Evolutionary conservation across 257 asterid species (phyloP).

Genomic region (Nicotiana otophora): DNA sequence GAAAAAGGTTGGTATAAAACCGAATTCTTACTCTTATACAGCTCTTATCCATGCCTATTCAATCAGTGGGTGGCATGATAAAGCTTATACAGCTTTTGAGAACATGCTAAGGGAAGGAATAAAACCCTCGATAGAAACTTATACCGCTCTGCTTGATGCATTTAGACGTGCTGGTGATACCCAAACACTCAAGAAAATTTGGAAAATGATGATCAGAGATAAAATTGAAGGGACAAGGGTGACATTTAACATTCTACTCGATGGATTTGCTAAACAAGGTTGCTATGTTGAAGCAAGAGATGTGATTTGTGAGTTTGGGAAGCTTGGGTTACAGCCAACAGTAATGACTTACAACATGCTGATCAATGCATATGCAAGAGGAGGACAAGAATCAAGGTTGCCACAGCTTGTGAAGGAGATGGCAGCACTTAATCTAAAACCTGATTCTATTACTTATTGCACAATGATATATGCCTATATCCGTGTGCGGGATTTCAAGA

Average conservation of each 20-base stretch:
- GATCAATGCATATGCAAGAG: constrained; percentile 86
- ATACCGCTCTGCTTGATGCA: constrained; percentile 78
- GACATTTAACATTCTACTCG: constrained; percentile 75
- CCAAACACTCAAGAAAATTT: constrained; percentile 63
- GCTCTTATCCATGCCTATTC: constrained; percentile 89
- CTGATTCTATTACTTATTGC: constrained; percentile 80
- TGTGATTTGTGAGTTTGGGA: constrained; percentile 70
- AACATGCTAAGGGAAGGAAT: constrained; percentile 70
- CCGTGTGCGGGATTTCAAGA: constrained; percentile 83
- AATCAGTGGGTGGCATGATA: constrained; percentile 74
- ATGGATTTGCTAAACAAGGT: constrained; percentile 92
- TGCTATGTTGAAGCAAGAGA: constrained; percentile 76
- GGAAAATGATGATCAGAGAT: constrained; percentile 75
- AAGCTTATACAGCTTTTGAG: constrained; percentile 62
- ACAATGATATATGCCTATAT: constrained; percentile 88
- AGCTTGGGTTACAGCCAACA: constrained; percentile 68
- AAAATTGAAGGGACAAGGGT: constrained; percentile 63
- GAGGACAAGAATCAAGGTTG: constrained; percentile 78
- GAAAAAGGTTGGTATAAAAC: constrained; percentile 75
- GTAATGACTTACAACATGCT: constrained; percentile 94
- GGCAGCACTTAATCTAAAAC: constrained; percentile 69
- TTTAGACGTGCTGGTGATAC: constrained; percentile 87
- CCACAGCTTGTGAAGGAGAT: constrained; percentile 87
- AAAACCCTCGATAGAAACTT: constrained; percentile 76
- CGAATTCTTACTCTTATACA: constrained; percentile 81